phyloP scores from a whole-genome alignment of 352 stramenopile genomes.

The Pelagophyceae sp. region DNA sequence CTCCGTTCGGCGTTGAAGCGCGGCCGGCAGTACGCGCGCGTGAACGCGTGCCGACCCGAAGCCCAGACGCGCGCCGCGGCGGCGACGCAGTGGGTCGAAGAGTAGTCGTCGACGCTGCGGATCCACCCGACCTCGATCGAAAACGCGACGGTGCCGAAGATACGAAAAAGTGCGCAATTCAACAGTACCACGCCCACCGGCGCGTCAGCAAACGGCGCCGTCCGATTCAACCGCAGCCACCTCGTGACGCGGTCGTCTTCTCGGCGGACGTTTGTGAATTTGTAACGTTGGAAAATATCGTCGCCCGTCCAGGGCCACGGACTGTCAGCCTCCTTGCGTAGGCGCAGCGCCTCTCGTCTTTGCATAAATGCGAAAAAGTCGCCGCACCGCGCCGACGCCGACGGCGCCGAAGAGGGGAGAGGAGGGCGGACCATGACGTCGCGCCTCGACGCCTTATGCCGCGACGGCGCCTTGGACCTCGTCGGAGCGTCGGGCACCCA shows the following conservation, averaged over 20 bases:
- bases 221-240: constrained; percentile 1
- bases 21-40: not conserved
- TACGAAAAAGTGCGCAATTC: constrained; percentile 12
- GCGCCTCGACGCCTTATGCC: no score
- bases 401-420: no score
- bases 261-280: constrained; percentile 11
- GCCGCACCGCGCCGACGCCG: no score
- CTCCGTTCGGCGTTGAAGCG: constrained; percentile 5
- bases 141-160: constrained; percentile 5
- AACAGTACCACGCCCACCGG: not conserved
- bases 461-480: no score
- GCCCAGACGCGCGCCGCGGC: not conserved
- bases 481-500: no score
- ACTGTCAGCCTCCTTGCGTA: not conserved
- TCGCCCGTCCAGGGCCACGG: constrained; percentile 11
- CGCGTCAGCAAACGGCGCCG: not conserved
- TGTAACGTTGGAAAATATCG: not conserved
- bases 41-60: not conserved
- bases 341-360: not conserved
- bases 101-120: not conserved
- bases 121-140: not conserved
- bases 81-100: not conserved
- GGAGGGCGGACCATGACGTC: no score
- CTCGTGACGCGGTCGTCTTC: constrained; percentile 7
- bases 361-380: not conserved